Base-by-base conservation (phyloP, 441 rosid genomes). In the Pelargonium myrrhifolium region DNA sequence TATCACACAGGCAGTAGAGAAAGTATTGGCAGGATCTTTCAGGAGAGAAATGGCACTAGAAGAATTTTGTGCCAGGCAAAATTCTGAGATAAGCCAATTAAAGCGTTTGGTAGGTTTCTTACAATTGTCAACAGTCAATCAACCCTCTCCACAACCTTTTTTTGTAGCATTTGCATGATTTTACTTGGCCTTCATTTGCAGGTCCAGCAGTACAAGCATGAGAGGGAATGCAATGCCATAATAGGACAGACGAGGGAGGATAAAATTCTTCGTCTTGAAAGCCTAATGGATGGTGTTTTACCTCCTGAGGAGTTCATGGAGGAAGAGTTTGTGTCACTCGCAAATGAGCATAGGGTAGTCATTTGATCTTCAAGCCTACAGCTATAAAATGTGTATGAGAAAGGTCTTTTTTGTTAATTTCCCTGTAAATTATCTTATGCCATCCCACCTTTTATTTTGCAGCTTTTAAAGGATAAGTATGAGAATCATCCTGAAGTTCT, bases 151-250 rank as follows among this genome's bases (percentile, higher is more conserved):
- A 42, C 37, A 20, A 24, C 43, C 65, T 71, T 47, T 68, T 68
- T 62, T 0, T 24, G 39, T 53, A 37, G 69, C 53, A 55, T 28
- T 47, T 42, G 31, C 55, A 31, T 76, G 71, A 72, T 49, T 73
- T 22, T 58, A 74, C 14, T 47, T 55, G 64, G 66, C 74, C 55
- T 64, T 70, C 28, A 9, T 65, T 74, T 64, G 66, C 85, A 95
- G 99, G 95, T 92, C 65, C 93, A 92, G 80, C 99, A 92, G 74
- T 92, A 90, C 85, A 92, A 92, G 83, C 97, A 92, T 76, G 99
- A 92, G 80, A 85, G 99, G 72, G 99, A 95, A 73, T 95, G 98
- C 84, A 92, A 85, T 77, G 90, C 96, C 53, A 77, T 92, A 68
- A 90, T 95, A 74, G 88, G 85, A 70, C 90, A 90, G 84, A 92